Conservation (phyloP, 345 rosid genomes). For the Populus davidiana region DNA sequence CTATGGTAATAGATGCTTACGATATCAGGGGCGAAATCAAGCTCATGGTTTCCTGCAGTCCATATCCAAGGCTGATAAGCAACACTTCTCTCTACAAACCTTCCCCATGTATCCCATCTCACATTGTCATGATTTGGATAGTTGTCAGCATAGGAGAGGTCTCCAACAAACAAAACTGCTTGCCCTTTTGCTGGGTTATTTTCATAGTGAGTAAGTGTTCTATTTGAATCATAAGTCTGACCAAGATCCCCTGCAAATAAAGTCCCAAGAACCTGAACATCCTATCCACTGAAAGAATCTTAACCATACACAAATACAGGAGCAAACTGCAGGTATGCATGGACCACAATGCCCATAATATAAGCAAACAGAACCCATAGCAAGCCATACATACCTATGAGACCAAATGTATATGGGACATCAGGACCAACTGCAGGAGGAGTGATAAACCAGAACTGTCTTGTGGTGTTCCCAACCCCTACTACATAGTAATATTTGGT, state of each 20-base stretch:
- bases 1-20: slow-evolving; percentile 29
- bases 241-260: slow-evolving; percentile 83
- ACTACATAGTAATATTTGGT: slow-evolving; percentile 55
- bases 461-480: slow-evolving; percentile 40
- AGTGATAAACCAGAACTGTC: slow-evolving; percentile 48
- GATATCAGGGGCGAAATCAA: slow-evolving; percentile 69
- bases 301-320: too few species aligned
- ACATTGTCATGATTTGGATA: slow-evolving; percentile 64
- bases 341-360: background rate
- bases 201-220: slow-evolving; percentile 75
- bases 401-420: slow-evolving; percentile 63
- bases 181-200: slow-evolving; percentile 60
- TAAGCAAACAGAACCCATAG: background rate
- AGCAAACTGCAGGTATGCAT: background rate
- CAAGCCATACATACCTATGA: slow-evolving; percentile 46
- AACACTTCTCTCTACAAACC: slow-evolving; percentile 74
- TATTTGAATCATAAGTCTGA: slow-evolving; percentile 82
- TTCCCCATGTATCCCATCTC: slow-evolving; percentile 93
- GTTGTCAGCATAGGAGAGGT: slow-evolving; percentile 81
- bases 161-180: slow-evolving; percentile 70
- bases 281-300: background rate
- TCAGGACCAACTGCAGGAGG: slow-evolving; percentile 66
- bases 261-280: background rate
- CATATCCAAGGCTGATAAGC: slow-evolving; percentile 99
- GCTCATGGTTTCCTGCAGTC: slow-evolving; percentile 86